phyloP scores from a whole-genome alignment of 192 early-diverging fungal genomes.

The Backusella mclennaniae region DNA sequence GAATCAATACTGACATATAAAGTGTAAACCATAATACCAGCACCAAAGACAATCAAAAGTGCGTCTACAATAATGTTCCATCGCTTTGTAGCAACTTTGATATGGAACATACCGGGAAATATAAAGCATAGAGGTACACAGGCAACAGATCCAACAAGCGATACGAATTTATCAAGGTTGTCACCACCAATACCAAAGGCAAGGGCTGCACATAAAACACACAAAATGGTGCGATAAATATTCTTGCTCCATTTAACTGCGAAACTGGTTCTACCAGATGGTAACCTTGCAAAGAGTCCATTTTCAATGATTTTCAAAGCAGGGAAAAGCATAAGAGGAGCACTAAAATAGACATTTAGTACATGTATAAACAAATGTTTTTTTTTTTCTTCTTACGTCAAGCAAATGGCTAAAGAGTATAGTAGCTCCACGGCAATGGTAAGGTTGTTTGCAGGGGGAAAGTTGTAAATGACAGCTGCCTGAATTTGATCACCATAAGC shows the following conservation, averaged over 20 bases:
- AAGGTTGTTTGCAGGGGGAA: constrained; percentile 60
- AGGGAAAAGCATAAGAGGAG: constrained; percentile 84
- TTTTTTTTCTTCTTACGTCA: constrained; percentile 45
- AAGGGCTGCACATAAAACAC: constrained; percentile 59
- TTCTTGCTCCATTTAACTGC: constrained; percentile 75
- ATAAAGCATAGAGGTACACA: constrained; percentile 75
- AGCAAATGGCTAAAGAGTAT: constrained; percentile 84
- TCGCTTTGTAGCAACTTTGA: constrained; percentile 46
- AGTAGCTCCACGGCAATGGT: constrained; percentile 69
- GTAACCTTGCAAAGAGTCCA: constrained; percentile 61
- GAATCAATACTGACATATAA: constrained; percentile 68
- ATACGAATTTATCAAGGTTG: constrained; percentile 85
- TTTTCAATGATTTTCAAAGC: constrained; percentile 82
- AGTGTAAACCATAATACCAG: constrained; percentile 71
- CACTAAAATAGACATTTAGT: constrained; percentile 21
- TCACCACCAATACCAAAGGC: constrained; percentile 65
- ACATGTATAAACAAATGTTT: not conserved
- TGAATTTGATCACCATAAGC: constrained; percentile 76
- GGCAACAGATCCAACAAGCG: constrained; percentile 78
- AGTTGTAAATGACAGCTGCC: constrained; percentile 78
- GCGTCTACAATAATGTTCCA: constrained; percentile 50
- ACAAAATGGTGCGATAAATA: constrained; percentile 58
- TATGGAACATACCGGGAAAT: constrained; percentile 86
- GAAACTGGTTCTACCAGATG: constrained; percentile 40
- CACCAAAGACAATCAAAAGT: constrained; percentile 60